Base-by-base conservation (phyloP, 1,284 basidiomycete species). In the Cryptococcus hybrid region DNA sequence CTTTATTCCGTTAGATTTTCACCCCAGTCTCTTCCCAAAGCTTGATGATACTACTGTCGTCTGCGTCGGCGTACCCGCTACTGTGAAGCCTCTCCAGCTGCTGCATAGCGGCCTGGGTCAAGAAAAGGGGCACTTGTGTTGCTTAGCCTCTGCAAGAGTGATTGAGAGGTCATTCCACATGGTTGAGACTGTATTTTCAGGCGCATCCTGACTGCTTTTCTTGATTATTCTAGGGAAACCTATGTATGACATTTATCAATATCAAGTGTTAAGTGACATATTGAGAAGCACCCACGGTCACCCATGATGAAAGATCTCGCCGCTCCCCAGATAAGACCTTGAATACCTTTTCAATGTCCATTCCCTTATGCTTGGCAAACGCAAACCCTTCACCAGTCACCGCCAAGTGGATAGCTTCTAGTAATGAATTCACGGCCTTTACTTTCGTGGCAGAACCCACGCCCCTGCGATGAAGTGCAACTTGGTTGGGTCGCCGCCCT, bases 371-470 rank as follows among this genome's bases (percentile, higher is more conserved):
- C 8, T 64, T 62, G 3, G 77, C 76, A 46, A 79, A 70, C 0
- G 73, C 71, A 37, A 77, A 61, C 0, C 72, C 76, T 59, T 79
- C 78, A 8, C 72, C 73, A n/a, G 75, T 67, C 1, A 71, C 70
- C 2, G 64, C 68, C n/a, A 77, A 58, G 59, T 78, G 72, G 11
- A 78, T 62, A 18, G 70, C 70, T 15, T 72, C 70, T 2, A 78
- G 65, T 9, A 76, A 64, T 37, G 74, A 64, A 55, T 76, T 72
- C 52, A 78, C 70, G n/a, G 59, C 60, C 64, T 66, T 70, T 46
- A 68, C 59, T 57, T 67, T 71, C 37, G 54, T 67, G 7, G 66
- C 68, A 34, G 46, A 60, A n/a, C 69, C 67, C 2, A 68, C 58
- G 5, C 69, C 69, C 69, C 69, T 8, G 67, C 69, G 58, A 77